Percentiles rank a stretch among this genome's conserved stretches.
These are phyloP conservation scores for Podospora tetraspora DNA, from an alignment of 495 filamentous ascomycete genomes.

Conservation along the genomic window DNA sequence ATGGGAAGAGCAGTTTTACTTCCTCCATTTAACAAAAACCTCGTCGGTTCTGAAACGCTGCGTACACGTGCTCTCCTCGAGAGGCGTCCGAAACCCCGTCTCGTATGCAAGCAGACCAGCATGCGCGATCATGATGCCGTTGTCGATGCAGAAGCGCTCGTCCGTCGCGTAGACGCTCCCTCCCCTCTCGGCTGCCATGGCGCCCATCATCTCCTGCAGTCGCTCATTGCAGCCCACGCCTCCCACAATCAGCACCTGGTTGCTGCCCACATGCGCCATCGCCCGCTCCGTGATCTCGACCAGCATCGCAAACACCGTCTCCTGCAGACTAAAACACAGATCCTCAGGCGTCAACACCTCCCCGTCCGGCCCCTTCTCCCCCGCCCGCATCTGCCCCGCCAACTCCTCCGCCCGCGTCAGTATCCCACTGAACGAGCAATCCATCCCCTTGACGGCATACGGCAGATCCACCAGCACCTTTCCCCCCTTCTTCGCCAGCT, in stretches of 20 bases:
- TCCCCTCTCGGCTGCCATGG: slow-evolving; percentile 87
- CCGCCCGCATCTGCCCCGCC: slow-evolving; percentile 55
- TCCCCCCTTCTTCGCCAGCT: slow-evolving; percentile 71
- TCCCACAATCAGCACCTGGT: slow-evolving; percentile 88
- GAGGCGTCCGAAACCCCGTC: slow-evolving; percentile 66
- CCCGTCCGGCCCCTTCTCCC: slow-evolving; percentile 39
- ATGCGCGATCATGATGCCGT: slow-evolving; percentile 99
- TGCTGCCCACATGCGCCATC: slow-evolving; percentile 93
- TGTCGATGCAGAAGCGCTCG: slow-evolving; percentile 97
- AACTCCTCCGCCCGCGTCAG: slow-evolving; percentile 74
- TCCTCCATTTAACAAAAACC: slow-evolving; percentile 86
- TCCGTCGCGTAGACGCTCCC: slow-evolving; percentile 92
- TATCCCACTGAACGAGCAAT: slow-evolving; percentile 91
- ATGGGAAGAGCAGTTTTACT: slow-evolving; percentile 41
- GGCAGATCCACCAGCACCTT: slow-evolving; percentile 76
- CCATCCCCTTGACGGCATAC: slow-evolving; percentile 97
- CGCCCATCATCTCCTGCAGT: slow-evolving; percentile 95
- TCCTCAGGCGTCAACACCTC: slow-evolving; percentile 69
- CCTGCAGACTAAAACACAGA: slow-evolving; percentile 90
- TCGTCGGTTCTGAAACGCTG: slow-evolving; percentile 95
- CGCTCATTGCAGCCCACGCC: slow-evolving; percentile 98
- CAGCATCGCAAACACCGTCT: slow-evolving; percentile 92
- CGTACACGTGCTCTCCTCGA: slow-evolving; percentile 84
- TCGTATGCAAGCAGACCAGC: slow-evolving; percentile 80
- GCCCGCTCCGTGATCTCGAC: slow-evolving; percentile 98